Base-by-base conservation (phyloP, 1,284 basidiomycete genomes). In the Sanghuangporus weigelae region DNA sequence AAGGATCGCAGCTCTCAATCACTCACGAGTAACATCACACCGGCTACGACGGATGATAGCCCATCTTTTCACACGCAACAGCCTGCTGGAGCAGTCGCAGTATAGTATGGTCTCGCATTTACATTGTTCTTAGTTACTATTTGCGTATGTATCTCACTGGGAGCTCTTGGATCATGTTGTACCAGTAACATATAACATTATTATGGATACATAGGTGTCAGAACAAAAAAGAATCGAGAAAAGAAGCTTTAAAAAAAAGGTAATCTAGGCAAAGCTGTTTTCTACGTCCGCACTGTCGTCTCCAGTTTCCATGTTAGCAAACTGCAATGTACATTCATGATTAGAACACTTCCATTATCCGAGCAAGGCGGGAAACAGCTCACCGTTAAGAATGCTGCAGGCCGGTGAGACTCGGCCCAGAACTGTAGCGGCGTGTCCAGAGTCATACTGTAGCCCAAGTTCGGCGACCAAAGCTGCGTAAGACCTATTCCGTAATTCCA, bases 341-440 rank as follows among this genome's bases (percentile, higher is more conserved):
- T 42, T 26, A 50, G 50, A 49, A 49, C 10, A 21, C 19, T 4
- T 31, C 26, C 40, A 57, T 49, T 7, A 44, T 66, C 21, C 42
- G 11, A 38, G 56, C 31, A 46, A 58, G 57, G 56, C 57, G 39
- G 40, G 51, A 42, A 14, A 35, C 11, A 31, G 81, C 89, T 79
- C 69, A 92, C 89, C 40, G 88, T 92, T 72, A 96, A 78, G 86
- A 96, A 96, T 6, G 92, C 92, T 44, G 92, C 88, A 23, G 92
- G 95, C 59, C 96, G 85, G 74, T 98, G 96, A 71, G 93, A 87
- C 73, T 96, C 93, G 19, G 93, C 91, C 96, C 97, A 99, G 86
- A 98, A 99, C 60, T 90, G 79, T 39, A 95, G 79, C 1, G 96
- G 96, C 35, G 92, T 93, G 71, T 98, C 96, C 64, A 99, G 80